phyloP scores from a whole-genome alignment of 2,329 filamentous ascomycete genomes.

The Hirsutella minnesotensis region DNA sequence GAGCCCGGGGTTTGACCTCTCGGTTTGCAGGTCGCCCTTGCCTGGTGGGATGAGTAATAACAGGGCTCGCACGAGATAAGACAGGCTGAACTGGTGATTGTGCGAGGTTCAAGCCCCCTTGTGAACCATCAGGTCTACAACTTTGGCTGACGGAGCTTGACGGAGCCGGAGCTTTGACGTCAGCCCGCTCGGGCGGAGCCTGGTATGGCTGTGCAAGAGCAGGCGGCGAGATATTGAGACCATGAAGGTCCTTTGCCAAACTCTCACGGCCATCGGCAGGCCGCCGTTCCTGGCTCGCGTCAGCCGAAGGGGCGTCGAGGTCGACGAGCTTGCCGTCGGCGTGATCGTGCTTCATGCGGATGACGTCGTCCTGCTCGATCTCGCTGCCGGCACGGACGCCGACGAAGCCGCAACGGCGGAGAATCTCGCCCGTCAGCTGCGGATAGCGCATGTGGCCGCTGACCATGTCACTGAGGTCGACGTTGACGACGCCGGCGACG shows the following conservation, averaged over 20 bases:
- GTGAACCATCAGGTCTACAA: too few species aligned
- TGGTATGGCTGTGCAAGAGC: background rate
- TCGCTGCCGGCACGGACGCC: conserved; percentile 29
- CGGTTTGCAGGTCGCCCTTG: too few species aligned
- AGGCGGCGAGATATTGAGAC: background rate
- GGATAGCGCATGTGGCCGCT: conserved; percentile 42
- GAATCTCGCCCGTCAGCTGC: conserved; percentile 35
- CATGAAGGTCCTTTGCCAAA: background rate
- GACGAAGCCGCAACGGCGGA: conserved; percentile 38
- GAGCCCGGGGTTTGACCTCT: too few species aligned
- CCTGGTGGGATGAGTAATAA: too few species aligned
- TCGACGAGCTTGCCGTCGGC: conserved; percentile 19
- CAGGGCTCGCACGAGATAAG: too few species aligned
- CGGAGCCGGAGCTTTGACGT: too few species aligned
- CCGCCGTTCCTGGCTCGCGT: background rate
- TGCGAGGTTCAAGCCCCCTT: too few species aligned
- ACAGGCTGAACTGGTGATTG: too few species aligned
- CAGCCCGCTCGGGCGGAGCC: background rate
- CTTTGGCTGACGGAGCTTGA: too few species aligned
- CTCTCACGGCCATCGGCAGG: background rate
- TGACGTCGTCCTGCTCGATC: conserved; percentile 40
- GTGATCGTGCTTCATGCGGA: conserved; percentile 30
- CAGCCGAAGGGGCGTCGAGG: conserved; percentile 10
- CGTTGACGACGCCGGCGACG: conserved; percentile 51
- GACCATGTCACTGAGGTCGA: conserved; percentile 41